A percentile compares a stretch with the other conserved stretches of the same genome.
phyloP scores from a whole-genome alignment of 768 basidiomycete genomes.

The Phaeotremella fagi region DNA sequence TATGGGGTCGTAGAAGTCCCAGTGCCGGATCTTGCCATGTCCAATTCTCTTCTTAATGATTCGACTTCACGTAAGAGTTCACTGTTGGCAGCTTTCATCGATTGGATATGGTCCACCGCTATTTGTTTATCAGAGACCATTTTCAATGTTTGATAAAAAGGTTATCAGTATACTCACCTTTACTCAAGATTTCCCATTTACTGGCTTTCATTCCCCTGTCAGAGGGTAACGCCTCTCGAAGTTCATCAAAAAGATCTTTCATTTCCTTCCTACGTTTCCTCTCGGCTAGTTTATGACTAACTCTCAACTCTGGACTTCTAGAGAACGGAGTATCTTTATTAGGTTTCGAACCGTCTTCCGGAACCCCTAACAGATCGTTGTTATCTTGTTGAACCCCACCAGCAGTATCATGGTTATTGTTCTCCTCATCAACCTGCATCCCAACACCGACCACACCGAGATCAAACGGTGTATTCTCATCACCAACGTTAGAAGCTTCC shows the following conservation, averaged over 20 bases:
- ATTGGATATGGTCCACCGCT: slow-evolving; percentile 82
- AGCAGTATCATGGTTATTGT: not conserved
- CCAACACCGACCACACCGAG: too few species aligned
- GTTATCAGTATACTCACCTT: slow-evolving; percentile 58
- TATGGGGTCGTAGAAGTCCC: slow-evolving; percentile 11
- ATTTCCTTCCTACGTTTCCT: slow-evolving; percentile 96
- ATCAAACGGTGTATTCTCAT: too few species aligned
- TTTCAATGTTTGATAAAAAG: not conserved
- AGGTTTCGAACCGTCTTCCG: slow-evolving; percentile 45
- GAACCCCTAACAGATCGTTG: slow-evolving; percentile 14
- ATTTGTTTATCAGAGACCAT: slow-evolving; percentile 34
- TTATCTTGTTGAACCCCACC: too few species aligned
- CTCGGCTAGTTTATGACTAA: slow-evolving; percentile 96
- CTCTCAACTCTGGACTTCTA: slow-evolving; percentile 85
- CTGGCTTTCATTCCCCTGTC: slow-evolving; percentile 93
- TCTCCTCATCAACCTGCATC: not conserved
- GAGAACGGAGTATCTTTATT: slow-evolving; percentile 68
- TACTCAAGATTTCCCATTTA: slow-evolving; percentile 98
- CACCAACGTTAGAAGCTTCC: slow-evolving; percentile 9
- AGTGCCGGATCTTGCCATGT: slow-evolving; percentile 41
- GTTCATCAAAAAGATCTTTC: slow-evolving; percentile 96
- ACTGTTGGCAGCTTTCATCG: slow-evolving; percentile 70
- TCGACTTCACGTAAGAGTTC: slow-evolving; percentile 77
- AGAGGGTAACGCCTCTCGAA: slow-evolving; percentile 84
- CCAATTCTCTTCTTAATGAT: slow-evolving; percentile 69